Base-by-base conservation (phyloP, 1,284 basidiomycete genomes). In the Trametes sp. region DNA sequence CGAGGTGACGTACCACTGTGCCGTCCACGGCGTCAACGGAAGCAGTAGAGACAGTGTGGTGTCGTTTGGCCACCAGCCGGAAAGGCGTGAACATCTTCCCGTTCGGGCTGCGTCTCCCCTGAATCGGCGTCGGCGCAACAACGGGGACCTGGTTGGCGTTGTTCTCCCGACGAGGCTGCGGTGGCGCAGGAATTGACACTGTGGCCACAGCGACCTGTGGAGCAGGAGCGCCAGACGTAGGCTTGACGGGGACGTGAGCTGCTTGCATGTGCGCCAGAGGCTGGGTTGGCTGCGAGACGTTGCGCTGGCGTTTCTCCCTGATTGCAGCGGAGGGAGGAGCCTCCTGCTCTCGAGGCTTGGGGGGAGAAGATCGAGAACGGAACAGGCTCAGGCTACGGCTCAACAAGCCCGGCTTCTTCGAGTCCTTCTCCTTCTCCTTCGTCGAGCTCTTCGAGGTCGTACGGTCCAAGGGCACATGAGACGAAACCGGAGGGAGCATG, bases 1-100 rank as follows among this genome's bases (percentile, higher is more conserved):
- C 7, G 23, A 28, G 52, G 21, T 65, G 38, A 77, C 88, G 76
- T 74, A 92, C 91, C 60, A 87, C 87, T 64, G 89, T 90, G 31
- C 91, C 90, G 69, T 92, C 86, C 65, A 86, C 83, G 14, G 89
- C 91, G 72, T 93, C 90, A 35, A 89, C 77, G 44, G 91, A 93
- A 35, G 86, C 87, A 46, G 84, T 81, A n/a, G 91, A 93, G 51
- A 92, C 79, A 4, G 88, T 87, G 41, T 87, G 84, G 72, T 87
- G 81, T 67, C 84, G 81, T 70, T 83, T 88, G 26, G 84, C 80
- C 65, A 90, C 65, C 67, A 89, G 81, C 56, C 86, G 83, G 74
- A 90, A 88, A 2, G 88, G 83, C 31, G 81, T 82, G 70, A 88
- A 87, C 50, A 85, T 79, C 64, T 82, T 82, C 53, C 81, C 75